Percentiles rank a stretch among this genome's conserved stretches.
These are phyloP conservation scores for Sporothrix humicola DNA, from an alignment of 2,329 filamentous ascomycete genomes.

Conservation along the genomic window DNA sequence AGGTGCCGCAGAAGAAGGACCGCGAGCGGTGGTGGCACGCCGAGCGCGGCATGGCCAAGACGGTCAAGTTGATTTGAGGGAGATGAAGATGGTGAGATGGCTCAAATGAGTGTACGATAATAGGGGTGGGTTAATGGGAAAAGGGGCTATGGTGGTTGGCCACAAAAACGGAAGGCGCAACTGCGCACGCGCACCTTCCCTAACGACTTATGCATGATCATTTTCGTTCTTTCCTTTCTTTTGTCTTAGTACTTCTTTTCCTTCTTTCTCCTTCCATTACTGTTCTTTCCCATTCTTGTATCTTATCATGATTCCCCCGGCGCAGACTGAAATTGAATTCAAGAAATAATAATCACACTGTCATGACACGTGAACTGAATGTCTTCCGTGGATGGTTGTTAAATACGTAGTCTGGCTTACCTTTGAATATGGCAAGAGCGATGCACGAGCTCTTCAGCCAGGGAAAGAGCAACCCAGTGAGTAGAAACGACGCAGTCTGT, in stretches of 20 bases:
- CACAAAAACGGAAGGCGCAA: slow-evolving; percentile 12
- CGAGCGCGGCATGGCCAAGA: slow-evolving; percentile 45
- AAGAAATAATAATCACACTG: not conserved
- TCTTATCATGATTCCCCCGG: slow-evolving; percentile 4
- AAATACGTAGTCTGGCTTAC: no score
- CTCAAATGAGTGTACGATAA: slow-evolving; percentile 20
- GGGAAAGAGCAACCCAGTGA: no score
- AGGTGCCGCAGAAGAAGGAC: slow-evolving; percentile 45
- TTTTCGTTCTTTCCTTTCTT: not conserved
- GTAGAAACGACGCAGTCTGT: no score
- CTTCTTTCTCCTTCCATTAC: not conserved
- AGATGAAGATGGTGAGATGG: not conserved
- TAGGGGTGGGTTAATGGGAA: not conserved
- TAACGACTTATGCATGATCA: not conserved
- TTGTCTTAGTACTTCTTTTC: not conserved
- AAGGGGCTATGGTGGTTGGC: not conserved
- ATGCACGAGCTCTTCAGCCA: no score
- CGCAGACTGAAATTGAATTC: slow-evolving; percentile 10
- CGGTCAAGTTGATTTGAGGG: slow-evolving; percentile 33
- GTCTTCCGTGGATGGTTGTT: no score
- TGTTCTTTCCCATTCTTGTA: not conserved
- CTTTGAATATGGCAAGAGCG: no score
- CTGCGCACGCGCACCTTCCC: slow-evolving; percentile 1
- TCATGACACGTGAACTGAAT: no score
- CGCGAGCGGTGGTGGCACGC: slow-evolving; percentile 46